Percentiles rank a stretch among this genome's conserved stretches.
phyloP scores from a whole-genome alignment of 306 rosid species.

The Purshia tridentata region DNA sequence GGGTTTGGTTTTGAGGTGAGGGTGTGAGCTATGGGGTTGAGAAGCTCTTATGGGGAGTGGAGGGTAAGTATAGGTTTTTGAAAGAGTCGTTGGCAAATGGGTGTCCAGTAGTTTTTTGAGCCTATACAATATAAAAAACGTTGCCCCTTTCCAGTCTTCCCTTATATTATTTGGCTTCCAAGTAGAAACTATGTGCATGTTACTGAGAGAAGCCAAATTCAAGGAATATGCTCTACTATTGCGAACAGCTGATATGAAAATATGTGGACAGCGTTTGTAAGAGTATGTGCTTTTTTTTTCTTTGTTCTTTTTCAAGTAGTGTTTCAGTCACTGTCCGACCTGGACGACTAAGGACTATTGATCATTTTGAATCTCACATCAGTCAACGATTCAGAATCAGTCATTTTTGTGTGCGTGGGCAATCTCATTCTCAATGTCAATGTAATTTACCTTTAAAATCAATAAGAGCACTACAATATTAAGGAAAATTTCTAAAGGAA shows the following conservation, averaged over 20 bases:
- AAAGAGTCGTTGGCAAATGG: slow-evolving; percentile 20
- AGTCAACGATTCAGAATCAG: background rate
- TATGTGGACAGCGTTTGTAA: slow-evolving; percentile 16
- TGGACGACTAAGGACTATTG: background rate
- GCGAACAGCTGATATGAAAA: background rate
- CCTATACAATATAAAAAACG: background rate
- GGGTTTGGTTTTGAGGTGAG: background rate
- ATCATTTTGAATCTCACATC: background rate
- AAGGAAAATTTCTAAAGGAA: background rate
- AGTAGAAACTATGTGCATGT: background rate
- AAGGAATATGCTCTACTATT: slow-evolving; percentile 11
- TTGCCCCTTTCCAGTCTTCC: no score
- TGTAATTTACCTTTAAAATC: no score
- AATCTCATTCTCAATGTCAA: no score
- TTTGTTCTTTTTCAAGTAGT: background rate
- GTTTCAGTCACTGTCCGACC: background rate
- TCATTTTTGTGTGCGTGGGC: no score
- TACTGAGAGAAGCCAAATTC: slow-evolving; percentile 7
- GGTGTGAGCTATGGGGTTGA: background rate
- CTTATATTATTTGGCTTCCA: background rate
- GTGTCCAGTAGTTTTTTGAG: slow-evolving; percentile 23
- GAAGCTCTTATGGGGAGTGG: slow-evolving; percentile 11
- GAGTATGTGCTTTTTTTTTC: background rate
- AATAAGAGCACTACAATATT: background rate
- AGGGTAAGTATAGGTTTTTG: slow-evolving; percentile 6